Evolutionary conservation across 768 basidiomycete genomes (phyloP).

Genomic region (Agrocybe pediades): DNA sequence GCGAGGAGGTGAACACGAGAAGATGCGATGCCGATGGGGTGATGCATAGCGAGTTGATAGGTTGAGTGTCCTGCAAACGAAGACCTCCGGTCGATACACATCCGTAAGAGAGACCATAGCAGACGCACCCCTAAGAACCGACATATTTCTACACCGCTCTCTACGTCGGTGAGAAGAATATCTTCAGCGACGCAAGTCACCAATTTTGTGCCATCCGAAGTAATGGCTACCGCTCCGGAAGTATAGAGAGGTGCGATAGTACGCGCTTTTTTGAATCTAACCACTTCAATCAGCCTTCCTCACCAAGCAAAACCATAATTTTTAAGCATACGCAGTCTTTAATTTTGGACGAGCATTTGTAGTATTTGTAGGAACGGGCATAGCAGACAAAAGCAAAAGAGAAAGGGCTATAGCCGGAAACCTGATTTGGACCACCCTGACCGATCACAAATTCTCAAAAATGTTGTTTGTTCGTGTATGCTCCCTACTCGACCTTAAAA

Average conservation of each 20-base stretch:
- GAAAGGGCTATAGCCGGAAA: slow-evolving; percentile 2
- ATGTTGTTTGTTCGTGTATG: slow-evolving; percentile 21
- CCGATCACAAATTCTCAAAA: slow-evolving; percentile 15
- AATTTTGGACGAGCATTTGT: slow-evolving; percentile 41
- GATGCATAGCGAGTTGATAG: slow-evolving; percentile 82
- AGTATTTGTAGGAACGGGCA: slow-evolving; percentile 30
- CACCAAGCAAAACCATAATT: background rate
- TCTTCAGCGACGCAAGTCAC: slow-evolving; percentile 89
- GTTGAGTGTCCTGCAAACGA: slow-evolving; percentile 70
- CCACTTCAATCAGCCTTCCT: background rate
- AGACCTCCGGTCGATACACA: slow-evolving; percentile 1
- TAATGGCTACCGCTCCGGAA: slow-evolving; percentile 80
- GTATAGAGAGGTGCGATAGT: slow-evolving; percentile 85
- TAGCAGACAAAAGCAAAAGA: slow-evolving; percentile 13
- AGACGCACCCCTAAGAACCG: slow-evolving; percentile 79
- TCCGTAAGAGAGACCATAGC: background rate
- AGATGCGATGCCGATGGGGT: slow-evolving; percentile 77
- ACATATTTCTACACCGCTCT: slow-evolving; percentile 72
- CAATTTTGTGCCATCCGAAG: slow-evolving; percentile 75
- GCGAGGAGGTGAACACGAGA: slow-evolving; percentile 77
- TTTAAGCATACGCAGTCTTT: slow-evolving; percentile 60
- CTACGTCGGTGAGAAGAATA: slow-evolving; percentile 80
- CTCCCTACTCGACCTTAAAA: slow-evolving; percentile 5
- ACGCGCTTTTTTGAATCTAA: slow-evolving; percentile 75
- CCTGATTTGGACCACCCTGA: background rate